Base-by-base conservation (phyloP, 78 protist species). In the Dictyostelium brefeldianum region DNA sequence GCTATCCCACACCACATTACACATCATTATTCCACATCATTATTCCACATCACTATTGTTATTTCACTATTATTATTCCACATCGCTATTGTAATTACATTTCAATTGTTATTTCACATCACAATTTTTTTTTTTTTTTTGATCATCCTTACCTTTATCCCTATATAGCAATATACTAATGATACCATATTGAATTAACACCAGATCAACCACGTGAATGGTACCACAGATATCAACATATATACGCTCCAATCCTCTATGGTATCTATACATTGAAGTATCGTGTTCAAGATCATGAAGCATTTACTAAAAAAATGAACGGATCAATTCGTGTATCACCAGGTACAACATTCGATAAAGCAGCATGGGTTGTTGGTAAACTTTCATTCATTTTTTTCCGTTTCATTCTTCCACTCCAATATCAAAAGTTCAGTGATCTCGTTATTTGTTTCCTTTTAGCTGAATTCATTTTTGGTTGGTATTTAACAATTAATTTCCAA, bases 201-300 rank as follows among this genome's bases (percentile, higher is more conserved):
- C 43, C 43, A 36, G 43, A 31, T 12, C 75, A 67, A 67, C 8
- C 47, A 22, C 74, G 74, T 65, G 43, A 36, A 36, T 3, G 43
- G 2, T 82, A 82, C 41, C 90, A 90, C 31, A 90, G 79, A 51
- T 90, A 90, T 78, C 95, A 90, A 79, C 95, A 90, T 59, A 90
- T 90, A 54, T 90, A 90, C 41, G 95, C 95, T 1, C 95, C 95
- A 46, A 64, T 90, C 25, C 95, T 90, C 89, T 90, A 90, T 62
- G 89, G 95, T 31, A 64, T 90, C 47, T 82, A 82, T 56, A 17
- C 93, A 0, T 22, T 87, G 50, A 87, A 87, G 56, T 62, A 50
- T 46, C 93, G 84, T 87, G 6, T 78, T 18, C 83, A 74, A 65
- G 93, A 87, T 29, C n/a, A 22, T 10, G 84, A 87, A 48, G 43